Conservation (phyloP, 129 eudicot species). For the Flaveria linearis region DNA sequence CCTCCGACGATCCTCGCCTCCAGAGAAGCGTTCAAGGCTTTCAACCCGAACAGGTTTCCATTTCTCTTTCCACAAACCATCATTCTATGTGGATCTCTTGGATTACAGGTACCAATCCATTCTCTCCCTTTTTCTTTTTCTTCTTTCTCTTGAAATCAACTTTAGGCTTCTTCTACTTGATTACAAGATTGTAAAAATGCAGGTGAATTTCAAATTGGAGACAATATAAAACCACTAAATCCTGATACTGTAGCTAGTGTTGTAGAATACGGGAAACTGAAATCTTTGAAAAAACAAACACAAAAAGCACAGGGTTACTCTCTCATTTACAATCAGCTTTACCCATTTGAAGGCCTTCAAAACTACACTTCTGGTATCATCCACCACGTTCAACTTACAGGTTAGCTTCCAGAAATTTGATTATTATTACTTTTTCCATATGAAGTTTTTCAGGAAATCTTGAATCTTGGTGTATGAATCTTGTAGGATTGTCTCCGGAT, state of each 20-base stretch:
- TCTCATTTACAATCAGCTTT: conserved; percentile 72
- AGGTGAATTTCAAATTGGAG: conserved; percentile 94
- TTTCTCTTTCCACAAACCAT: conserved; percentile 66
- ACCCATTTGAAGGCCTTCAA: conserved; percentile 85
- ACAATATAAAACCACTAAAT: conserved; percentile 66
- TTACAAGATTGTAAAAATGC: conserved; percentile 31
- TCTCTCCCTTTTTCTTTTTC: background rate
- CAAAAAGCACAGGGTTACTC: conserved; percentile 69
- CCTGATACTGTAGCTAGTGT: conserved; percentile 66
- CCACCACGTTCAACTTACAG: conserved; percentile 88
- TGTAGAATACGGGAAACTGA: conserved; percentile 61
- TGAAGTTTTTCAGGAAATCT: conserved; percentile 18
- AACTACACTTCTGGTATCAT: conserved; percentile 96
- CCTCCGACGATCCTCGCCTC: conserved; percentile 69
- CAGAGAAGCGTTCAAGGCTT: conserved; percentile 58
- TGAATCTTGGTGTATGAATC: conserved; percentile 23
- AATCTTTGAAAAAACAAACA: conserved; percentile 31
- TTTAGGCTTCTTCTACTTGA: too few species aligned
- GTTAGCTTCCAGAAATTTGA: conserved; percentile 27
- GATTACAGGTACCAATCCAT: conserved; percentile 63
- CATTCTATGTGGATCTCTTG: conserved; percentile 93
- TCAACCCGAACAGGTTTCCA: conserved; percentile 79
- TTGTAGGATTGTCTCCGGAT: conserved; percentile 64
- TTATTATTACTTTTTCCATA: background rate
- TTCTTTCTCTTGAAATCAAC: background rate